phyloP scores from a whole-genome alignment of 129 eudicot species.

The Pittosporum tobira region DNA sequence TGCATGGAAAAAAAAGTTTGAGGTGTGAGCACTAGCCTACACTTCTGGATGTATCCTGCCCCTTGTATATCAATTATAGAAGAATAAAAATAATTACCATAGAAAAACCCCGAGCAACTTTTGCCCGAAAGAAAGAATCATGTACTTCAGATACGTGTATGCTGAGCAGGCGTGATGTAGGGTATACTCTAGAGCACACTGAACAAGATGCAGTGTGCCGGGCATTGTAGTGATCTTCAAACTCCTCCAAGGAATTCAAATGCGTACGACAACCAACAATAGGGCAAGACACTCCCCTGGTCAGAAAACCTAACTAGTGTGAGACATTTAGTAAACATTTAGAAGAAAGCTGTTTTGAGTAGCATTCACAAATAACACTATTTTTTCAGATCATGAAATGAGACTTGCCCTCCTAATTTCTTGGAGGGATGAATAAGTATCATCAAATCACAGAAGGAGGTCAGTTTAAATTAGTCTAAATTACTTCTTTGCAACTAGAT shows the following conservation, averaged over 20 bases:
- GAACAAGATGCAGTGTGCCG: constrained; percentile 88
- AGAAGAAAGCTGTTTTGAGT: too few species aligned
- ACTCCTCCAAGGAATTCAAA: constrained; percentile 58
- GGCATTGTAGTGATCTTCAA: constrained; percentile 86
- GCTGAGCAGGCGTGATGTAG: constrained; percentile 86
- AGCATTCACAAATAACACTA: too few species aligned
- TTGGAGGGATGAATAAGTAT: too few species aligned
- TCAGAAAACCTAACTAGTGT: background rate
- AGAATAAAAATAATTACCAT: constrained; percentile 44
- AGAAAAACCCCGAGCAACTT: constrained; percentile 77
- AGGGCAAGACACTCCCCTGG: constrained; percentile 71
- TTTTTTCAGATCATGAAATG: background rate
- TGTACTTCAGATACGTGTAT: constrained; percentile 87
- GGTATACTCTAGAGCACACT: constrained; percentile 82
- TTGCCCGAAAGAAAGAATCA: constrained; percentile 94
- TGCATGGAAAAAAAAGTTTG: background rate
- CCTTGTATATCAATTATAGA: background rate
- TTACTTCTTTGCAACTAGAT: too few species aligned
- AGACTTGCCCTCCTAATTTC: background rate
- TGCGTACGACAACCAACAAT: constrained; percentile 78
- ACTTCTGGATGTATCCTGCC: background rate
- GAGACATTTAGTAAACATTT: background rate
- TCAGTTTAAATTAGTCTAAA: too few species aligned
- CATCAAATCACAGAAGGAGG: too few species aligned
- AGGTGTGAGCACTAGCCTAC: background rate